phyloP scores from a whole-genome alignment of 352 stramenopile genomes.

The Halophytophthora polymorphica region DNA sequence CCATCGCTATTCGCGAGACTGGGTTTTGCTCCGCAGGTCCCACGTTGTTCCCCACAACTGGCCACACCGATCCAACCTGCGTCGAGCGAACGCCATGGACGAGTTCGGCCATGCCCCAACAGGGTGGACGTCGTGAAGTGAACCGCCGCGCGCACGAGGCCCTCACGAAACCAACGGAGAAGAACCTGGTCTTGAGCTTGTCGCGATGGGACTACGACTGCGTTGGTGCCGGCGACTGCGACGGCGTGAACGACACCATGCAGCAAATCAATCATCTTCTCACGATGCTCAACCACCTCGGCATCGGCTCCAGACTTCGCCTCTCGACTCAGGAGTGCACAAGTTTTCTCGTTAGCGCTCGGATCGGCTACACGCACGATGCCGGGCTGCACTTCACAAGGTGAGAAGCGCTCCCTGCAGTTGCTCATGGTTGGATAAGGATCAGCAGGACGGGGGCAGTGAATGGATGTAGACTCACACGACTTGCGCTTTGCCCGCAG shows the following conservation, averaged over 20 bases:
- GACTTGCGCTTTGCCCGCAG: background rate
- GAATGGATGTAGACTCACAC: too few relatives aligned
- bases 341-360: constrained; percentile 6
- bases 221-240: background rate
- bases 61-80: too few relatives aligned
- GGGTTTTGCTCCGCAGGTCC: too few relatives aligned
- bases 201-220: constrained; percentile 19
- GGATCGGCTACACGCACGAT: constrained; percentile 10
- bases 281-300: constrained; percentile 15
- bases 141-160: too few relatives aligned
- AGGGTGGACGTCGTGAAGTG: too few relatives aligned
- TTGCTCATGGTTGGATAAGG: background rate
- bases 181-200: background rate
- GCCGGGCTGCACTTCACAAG: constrained; percentile 8
- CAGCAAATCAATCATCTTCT: constrained; percentile 10
- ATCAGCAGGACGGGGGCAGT: background rate
- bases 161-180: too few relatives aligned
- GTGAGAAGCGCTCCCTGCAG: constrained; percentile 3
- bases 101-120: too few relatives aligned
- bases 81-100: too few relatives aligned
- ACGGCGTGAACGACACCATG: background rate
- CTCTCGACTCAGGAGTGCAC: constrained; percentile 5
- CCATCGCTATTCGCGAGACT: too few relatives aligned
- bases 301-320: background rate
- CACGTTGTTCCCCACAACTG: too few relatives aligned